A percentile compares a stretch with the other conserved stretches of the same genome.
These are phyloP conservation scores for Lactifluus rugatus DNA, from an alignment of 768 basidiomycete species.

Conservation along the genomic window DNA sequence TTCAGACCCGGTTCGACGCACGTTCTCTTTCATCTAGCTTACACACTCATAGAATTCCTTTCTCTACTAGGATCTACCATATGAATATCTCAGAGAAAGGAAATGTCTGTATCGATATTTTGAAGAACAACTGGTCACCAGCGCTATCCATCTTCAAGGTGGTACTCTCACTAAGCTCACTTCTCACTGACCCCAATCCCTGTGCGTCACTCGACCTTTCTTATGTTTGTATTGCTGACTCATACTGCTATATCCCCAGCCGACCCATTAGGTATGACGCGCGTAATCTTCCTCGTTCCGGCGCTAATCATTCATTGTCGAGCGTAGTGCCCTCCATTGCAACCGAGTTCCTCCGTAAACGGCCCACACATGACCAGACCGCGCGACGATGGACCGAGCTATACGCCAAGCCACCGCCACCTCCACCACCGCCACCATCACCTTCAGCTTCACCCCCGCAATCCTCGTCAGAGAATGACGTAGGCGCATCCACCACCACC, in stretches of 20 bases:
- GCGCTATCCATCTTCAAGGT: slow-evolving; percentile 92
- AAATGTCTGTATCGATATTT: slow-evolving; percentile 78
- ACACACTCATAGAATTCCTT: not conserved
- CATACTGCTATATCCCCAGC: slow-evolving; percentile 1
- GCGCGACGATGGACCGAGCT: slow-evolving; percentile 33
- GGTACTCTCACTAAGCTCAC: slow-evolving; percentile 84
- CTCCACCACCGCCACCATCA: not conserved
- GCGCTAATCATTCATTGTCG: not conserved
- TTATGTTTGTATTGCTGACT: not conserved
- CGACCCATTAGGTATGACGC: slow-evolving; percentile 18
- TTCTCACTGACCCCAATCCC: slow-evolving; percentile 91
- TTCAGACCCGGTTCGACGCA: slow-evolving; percentile 53
- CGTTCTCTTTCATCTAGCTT: not conserved
- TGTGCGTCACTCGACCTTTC: slow-evolving; percentile 37
- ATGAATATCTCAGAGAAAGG: slow-evolving; percentile 84
- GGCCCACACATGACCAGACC: slow-evolving; percentile 31
- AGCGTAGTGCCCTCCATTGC: slow-evolving; percentile 27
- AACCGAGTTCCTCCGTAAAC: slow-evolving; percentile 24
- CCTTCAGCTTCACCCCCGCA: not conserved
- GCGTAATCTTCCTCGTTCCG: not conserved
- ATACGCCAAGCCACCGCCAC: slow-evolving; percentile 22
- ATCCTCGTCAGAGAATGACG: not conserved
- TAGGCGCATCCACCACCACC: not conserved
- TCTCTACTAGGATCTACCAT: slow-evolving; percentile 62
- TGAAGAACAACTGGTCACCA: slow-evolving; percentile 92